Percentiles rank a stretch among this genome's conserved stretches.
phyloP scores from a whole-genome alignment of 176 grass and related monocot genomes.

The Aegilops speltoides region DNA sequence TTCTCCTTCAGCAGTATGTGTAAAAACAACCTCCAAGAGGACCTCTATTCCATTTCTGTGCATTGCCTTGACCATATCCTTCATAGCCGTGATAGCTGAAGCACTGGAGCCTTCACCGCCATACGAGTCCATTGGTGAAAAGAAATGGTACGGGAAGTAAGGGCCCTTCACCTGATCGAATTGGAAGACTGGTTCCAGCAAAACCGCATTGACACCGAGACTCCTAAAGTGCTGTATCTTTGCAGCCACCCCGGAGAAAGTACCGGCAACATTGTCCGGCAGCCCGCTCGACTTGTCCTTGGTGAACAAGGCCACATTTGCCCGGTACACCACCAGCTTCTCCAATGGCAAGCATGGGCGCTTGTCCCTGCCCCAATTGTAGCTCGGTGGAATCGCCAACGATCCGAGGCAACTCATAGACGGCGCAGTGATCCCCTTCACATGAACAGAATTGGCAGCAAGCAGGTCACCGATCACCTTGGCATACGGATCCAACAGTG shows the following conservation, averaged over 20 bases:
- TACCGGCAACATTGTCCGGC: slow-evolving; percentile 33
- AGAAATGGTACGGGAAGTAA: slow-evolving; percentile 89
- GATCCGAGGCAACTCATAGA: slow-evolving; percentile 53
- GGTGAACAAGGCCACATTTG: slow-evolving; percentile 70
- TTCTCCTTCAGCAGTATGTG: slow-evolving; percentile 67
- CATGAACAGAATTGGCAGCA: slow-evolving; percentile 31
- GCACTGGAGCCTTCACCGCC: slow-evolving; percentile 23
- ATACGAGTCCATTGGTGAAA: slow-evolving; percentile 58
- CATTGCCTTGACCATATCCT: slow-evolving; percentile 87
- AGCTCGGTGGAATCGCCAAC: slow-evolving; percentile 34
- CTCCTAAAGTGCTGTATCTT: slow-evolving; percentile 66
- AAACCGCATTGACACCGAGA: slow-evolving; percentile 79
- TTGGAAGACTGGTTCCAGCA: slow-evolving; percentile 83
- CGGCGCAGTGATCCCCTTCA: slow-evolving; percentile 36
- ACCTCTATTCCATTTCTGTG: slow-evolving; percentile 84
- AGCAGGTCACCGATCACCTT: slow-evolving; percentile 59
- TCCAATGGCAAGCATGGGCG: slow-evolving; percentile 64
- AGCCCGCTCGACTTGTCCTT: slow-evolving; percentile 52
- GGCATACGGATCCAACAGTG: slow-evolving; percentile 77
- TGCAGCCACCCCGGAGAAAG: slow-evolving; percentile 56
- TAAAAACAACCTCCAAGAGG: slow-evolving; percentile 77
- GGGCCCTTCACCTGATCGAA: slow-evolving; percentile 75
- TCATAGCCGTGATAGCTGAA: slow-evolving; percentile 68
- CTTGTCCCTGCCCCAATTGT: slow-evolving; percentile 60
- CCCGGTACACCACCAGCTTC: slow-evolving; percentile 81